Evolutionary conservation across 1,284 basidiomycete species (phyloP).

Genomic region (Leucoagaricus sp.): DNA sequence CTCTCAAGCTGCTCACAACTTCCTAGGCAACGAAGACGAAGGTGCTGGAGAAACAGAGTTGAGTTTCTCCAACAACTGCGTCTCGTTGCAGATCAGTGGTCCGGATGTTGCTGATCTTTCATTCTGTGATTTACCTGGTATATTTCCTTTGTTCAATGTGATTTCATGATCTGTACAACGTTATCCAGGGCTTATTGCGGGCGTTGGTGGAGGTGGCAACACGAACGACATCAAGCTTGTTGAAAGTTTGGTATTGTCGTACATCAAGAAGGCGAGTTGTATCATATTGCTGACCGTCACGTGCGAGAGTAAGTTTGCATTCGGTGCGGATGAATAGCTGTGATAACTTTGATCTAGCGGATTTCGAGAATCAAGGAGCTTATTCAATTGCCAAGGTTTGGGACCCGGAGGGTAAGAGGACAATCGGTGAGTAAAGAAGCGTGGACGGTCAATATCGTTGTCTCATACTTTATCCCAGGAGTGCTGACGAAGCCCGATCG

Average conservation of each 20-base stretch:
- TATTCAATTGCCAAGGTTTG: conserved; percentile 55
- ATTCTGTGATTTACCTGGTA: conserved; percentile 73
- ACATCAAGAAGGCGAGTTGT: conserved; percentile 64
- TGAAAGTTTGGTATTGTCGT: conserved; percentile 55
- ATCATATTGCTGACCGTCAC: conserved; percentile 72
- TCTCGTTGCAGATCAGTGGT: conserved; percentile 69
- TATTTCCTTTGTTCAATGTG: conserved; percentile 19
- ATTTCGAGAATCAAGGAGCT: conserved; percentile 76
- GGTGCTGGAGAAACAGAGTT: conserved; percentile 29
- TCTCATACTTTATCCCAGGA: too few species aligned
- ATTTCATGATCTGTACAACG: conserved; percentile 17
- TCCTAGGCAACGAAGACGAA: conserved; percentile 38
- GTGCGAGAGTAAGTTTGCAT: conserved; percentile 60
- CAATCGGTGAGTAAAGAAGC: conserved; percentile 67
- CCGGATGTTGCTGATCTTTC: conserved; percentile 70
- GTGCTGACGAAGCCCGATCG: conserved; percentile 84
- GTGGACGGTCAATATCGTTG: too few species aligned
- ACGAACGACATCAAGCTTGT: conserved; percentile 62
- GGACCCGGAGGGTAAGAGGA: conserved; percentile 63
- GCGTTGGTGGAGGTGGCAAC: conserved; percentile 51
- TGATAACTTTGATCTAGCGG: conserved; percentile 43
- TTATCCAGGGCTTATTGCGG: conserved; percentile 75
- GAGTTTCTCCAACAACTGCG: conserved; percentile 63
- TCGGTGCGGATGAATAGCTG: conserved; percentile 5
- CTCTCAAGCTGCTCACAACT: conserved; percentile 29